Base-by-base conservation (phyloP, 176 grass and related monocot genomes). In the Oryza officinalis region DNA sequence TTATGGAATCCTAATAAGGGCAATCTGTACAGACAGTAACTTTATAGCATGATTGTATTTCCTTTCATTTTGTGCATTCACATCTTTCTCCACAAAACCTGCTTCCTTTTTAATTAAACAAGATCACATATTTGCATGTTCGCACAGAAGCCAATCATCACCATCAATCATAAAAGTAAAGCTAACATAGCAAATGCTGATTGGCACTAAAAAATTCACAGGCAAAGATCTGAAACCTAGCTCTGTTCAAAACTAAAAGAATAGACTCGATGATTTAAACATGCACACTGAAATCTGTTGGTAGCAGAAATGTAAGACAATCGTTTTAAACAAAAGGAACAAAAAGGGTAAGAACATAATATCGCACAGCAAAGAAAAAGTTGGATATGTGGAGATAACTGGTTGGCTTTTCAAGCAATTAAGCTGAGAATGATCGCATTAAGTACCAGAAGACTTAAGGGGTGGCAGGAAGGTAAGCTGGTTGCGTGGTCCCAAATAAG, bases 391-490 rank as follows among this genome's bases (percentile, higher is more conserved):
- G 37, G 20, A 84, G 23, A 27, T 47, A 38, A 50, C 27, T 65
- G 27, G 28, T 15, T 44, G 72, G 27, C 41, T 45, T 85, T 76
- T 65, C 41, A 81, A 80, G 77, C 70, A 81, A 63, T 80, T 85
- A 89, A 25, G 52, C 5, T 71, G 77, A 85, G 30, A 71, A 23
- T 43, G 71, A 85, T 72, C 72, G 71, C 41, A 86, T 32, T 44
- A 71, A 89, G 31, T 81, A 37, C 31, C 64, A 43, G 65, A 85
- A 81, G 65, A 69, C 31, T 77, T 33, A 10, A 71, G 41, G 26
- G 27, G 12, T 43, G 67, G 41, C 31, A n/a, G 22, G 52, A 77
- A 85, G 40, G 78, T 86, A 72, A 52, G 54, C 77, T 59, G 45
- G 63, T 3, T 68, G 33, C 77, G 50, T 45, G 47, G 20, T 22